Evolutionary conservation across 306 rosid species (phyloP).

Genomic region (Medicago ruthenica): DNA sequence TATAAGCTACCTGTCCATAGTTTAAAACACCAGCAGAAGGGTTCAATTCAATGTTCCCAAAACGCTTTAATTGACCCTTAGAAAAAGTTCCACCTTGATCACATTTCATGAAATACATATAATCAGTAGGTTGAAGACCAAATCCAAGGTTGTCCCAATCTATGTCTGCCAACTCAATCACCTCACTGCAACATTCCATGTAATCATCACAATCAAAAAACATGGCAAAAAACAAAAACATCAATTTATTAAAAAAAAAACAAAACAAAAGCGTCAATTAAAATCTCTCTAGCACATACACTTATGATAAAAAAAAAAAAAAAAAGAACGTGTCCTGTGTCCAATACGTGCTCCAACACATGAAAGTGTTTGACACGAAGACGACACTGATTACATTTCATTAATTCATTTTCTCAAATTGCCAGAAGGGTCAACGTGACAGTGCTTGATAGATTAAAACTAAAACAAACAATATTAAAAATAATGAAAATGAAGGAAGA

Average conservation of each 20-base stretch:
- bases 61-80: slow-evolving; percentile 78
- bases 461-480: not conserved
- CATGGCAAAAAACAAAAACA: not conserved
- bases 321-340: too few species aligned
- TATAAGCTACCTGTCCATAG: slow-evolving; percentile 79
- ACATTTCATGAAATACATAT: slow-evolving; percentile 86
- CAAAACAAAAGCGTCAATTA: too few species aligned
- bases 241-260: not conserved
- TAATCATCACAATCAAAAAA: slow-evolving; percentile 5
- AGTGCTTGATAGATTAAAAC: not conserved
- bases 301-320: too few species aligned
- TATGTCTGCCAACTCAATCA: slow-evolving; percentile 62
- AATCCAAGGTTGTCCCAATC: slow-evolving; percentile 97
- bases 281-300: too few species aligned
- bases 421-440: too few species aligned
- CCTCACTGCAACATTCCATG: slow-evolving; percentile 44
- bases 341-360: too few species aligned
- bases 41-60: slow-evolving; percentile 88
- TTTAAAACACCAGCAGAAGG: slow-evolving; percentile 92
- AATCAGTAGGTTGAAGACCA: slow-evolving; percentile 78
- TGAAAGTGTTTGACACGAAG: too few species aligned
- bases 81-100: slow-evolving; percentile 65
- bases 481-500: not conserved
- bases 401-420: too few species aligned
- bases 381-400: too few species aligned